Conservation (phyloP, 179 eudicot genomes). For the Patellifolia procumbens region DNA sequence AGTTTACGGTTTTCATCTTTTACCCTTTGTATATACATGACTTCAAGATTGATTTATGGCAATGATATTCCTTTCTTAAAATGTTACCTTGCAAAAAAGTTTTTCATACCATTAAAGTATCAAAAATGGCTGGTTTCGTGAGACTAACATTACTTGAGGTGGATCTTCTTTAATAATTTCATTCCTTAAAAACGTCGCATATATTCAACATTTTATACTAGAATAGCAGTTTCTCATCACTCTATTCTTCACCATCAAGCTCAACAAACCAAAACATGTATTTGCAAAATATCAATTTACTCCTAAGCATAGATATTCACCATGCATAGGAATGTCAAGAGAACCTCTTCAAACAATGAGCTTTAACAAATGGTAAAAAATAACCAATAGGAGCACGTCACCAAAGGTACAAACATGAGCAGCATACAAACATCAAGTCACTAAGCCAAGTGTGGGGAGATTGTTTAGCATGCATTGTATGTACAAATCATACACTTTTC, state of each 20-base stretch:
- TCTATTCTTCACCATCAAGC: background rate
- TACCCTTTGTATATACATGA: too few relatives aligned
- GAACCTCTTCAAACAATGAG: background rate
- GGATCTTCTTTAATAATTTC: background rate
- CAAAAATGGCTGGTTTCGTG: background rate
- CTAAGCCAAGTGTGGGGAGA: background rate
- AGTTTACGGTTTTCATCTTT: too few relatives aligned
- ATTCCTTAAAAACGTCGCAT: background rate
- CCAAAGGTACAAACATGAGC: constrained; percentile 9
- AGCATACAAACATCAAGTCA: constrained; percentile 9
- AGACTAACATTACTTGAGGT: background rate
- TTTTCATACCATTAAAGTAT: too few relatives aligned
- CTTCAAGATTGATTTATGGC: too few relatives aligned
- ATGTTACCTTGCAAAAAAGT: too few relatives aligned
- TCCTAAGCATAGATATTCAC: background rate
- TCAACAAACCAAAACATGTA: background rate
- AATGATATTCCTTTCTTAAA: too few relatives aligned
- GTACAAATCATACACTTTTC: background rate
- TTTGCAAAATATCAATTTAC: background rate
- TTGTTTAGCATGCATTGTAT: background rate
- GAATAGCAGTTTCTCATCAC: background rate
- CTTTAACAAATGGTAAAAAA: background rate
- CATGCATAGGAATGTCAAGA: background rate
- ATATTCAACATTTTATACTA: background rate
- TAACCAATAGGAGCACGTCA: background rate